phyloP scores from a whole-genome alignment of 2,329 filamentous ascomycete species.

The Leptographium wingfieldii region DNA sequence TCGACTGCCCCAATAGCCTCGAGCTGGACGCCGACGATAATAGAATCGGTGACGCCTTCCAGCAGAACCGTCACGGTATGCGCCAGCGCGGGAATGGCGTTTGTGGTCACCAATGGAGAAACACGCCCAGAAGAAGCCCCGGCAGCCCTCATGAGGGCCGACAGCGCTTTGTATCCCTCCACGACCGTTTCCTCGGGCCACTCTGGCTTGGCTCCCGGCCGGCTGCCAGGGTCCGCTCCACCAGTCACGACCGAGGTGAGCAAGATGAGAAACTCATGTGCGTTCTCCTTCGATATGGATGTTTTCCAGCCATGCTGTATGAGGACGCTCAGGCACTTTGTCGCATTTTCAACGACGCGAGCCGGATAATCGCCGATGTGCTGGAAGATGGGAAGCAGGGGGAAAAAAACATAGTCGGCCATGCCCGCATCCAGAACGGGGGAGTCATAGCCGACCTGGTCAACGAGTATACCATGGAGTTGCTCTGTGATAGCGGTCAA shows the following conservation, averaged over 20 bases:
- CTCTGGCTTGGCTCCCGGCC: constrained; percentile 27
- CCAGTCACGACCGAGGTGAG: constrained; percentile 72
- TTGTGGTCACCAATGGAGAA: constrained; percentile 37
- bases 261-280: constrained; percentile 74
- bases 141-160: constrained; percentile 50
- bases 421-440: constrained; percentile 61
- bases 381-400: constrained; percentile 75
- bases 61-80: constrained; percentile 72
- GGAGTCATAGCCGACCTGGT: constrained; percentile 29
- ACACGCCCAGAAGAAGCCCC: constrained; percentile 17
- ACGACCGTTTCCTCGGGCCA: constrained; percentile 62
- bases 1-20: constrained; percentile 55
- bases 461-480: constrained; percentile 32
- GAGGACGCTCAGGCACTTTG: constrained; percentile 63
- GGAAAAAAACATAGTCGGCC: constrained; percentile 92
- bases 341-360: constrained; percentile 58
- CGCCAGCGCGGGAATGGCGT: constrained; percentile 65
- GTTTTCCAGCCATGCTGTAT: constrained; percentile 68
- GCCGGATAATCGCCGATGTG: constrained; percentile 60
- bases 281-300: constrained; percentile 57
- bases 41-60: constrained; percentile 54
- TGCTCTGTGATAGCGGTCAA: constrained; percentile 32
- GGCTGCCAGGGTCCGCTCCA: constrained; percentile 36
- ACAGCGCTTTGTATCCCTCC: constrained; percentile 58
- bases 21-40: constrained; percentile 55